Percentiles rank a stretch among this genome's conserved stretches.
Conservation (phyloP, 2,329 filamentous ascomycete species). For the Verruconis gallopava region DNA sequence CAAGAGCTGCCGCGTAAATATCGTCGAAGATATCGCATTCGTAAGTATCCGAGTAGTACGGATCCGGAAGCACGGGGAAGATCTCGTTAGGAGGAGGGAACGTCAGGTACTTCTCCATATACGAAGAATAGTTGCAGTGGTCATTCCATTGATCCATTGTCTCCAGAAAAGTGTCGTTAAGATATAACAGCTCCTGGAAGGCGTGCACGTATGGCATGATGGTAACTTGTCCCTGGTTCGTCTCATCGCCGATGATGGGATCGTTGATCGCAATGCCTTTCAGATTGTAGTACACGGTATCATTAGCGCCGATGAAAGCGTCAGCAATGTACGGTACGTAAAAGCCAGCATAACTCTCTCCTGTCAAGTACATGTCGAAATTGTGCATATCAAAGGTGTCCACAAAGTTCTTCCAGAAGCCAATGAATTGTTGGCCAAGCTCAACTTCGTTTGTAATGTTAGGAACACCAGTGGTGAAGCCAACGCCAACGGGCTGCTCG, state of each 20-base stretch:
- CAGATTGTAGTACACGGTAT: slow-evolving; percentile 39
- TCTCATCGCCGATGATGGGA: slow-evolving; percentile 31
- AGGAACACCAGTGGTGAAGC: slow-evolving; percentile 28
- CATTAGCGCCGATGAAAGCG: slow-evolving; percentile 40
- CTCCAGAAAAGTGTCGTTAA: slow-evolving; percentile 31
- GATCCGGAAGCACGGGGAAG: slow-evolving; percentile 20
- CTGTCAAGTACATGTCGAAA: slow-evolving; percentile 42
- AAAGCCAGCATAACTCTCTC: slow-evolving; percentile 41
- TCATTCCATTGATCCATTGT: slow-evolving; percentile 22
- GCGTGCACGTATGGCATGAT: slow-evolving; percentile 24
- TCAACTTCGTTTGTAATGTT: slow-evolving; percentile 36
- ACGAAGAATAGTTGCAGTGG: slow-evolving; percentile 25
- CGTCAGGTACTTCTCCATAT: slow-evolving; percentile 30
- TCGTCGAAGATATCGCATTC: slow-evolving; percentile 29
- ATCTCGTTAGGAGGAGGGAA: slow-evolving; percentile 26
- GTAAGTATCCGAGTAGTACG: slow-evolving; percentile 12
- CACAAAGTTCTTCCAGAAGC: slow-evolving; percentile 43
- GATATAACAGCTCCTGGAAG: slow-evolving; percentile 28
- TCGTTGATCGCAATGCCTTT: slow-evolving; percentile 38
- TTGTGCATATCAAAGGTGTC: slow-evolving; percentile 40
- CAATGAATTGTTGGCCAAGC: slow-evolving; percentile 33
- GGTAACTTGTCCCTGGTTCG: slow-evolving; percentile 23
- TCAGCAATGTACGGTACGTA: slow-evolving; percentile 47
- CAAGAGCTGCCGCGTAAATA: slow-evolving; percentile 25
- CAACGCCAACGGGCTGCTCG: slow-evolving; percentile 37